A percentile compares a stretch with the other conserved stretches of the same genome.
Evolutionary conservation across 2,329 filamentous ascomycete genomes (phyloP).

Genomic region (Graphilbum fragrans): DNA sequence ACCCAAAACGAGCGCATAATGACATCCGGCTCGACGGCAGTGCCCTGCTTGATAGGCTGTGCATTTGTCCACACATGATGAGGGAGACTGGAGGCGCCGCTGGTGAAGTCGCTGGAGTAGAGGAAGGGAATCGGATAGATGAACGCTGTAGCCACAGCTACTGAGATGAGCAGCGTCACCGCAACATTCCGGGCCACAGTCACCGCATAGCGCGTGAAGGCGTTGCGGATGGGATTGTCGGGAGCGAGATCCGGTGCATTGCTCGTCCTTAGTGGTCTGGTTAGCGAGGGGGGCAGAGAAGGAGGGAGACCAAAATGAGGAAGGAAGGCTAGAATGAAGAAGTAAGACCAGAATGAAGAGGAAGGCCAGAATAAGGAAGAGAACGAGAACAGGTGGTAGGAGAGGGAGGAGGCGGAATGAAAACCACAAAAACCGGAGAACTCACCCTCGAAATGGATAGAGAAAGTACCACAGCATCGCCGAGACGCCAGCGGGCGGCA

Average conservation of each 20-base stretch:
- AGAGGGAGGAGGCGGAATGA: background rate
- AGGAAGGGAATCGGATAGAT: slow-evolving; percentile 68
- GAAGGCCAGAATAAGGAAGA: slow-evolving; percentile 42
- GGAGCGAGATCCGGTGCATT: slow-evolving; percentile 55
- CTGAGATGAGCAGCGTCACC: slow-evolving; percentile 61
- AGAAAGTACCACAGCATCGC: slow-evolving; percentile 66
- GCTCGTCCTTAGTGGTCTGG: slow-evolving; percentile 50
- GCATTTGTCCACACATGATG: slow-evolving; percentile 75
- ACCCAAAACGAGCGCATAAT: slow-evolving; percentile 75
- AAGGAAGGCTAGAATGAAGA: background rate
- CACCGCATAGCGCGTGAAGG: slow-evolving; percentile 58
- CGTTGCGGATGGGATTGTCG: slow-evolving; percentile 51
- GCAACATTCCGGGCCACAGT: slow-evolving; percentile 63
- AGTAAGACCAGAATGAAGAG: no score
- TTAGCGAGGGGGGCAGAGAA: background rate
- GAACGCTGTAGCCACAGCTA: slow-evolving; percentile 55
- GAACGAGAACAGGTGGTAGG: background rate
- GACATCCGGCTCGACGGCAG: slow-evolving; percentile 48
- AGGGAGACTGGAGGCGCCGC: slow-evolving; percentile 58
- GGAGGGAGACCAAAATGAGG: slow-evolving; percentile 3
- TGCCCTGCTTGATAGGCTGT: slow-evolving; percentile 42
- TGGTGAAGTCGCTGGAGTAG: slow-evolving; percentile 59
- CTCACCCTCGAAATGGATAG: slow-evolving; percentile 65
- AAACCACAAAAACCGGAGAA: slow-evolving; percentile 46
- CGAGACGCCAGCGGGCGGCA: background rate